These are phyloP conservation scores for Hondaea fermentalgiana DNA, from an alignment of 108 stramenopile genomes.

Conservation along the genomic window DNA sequence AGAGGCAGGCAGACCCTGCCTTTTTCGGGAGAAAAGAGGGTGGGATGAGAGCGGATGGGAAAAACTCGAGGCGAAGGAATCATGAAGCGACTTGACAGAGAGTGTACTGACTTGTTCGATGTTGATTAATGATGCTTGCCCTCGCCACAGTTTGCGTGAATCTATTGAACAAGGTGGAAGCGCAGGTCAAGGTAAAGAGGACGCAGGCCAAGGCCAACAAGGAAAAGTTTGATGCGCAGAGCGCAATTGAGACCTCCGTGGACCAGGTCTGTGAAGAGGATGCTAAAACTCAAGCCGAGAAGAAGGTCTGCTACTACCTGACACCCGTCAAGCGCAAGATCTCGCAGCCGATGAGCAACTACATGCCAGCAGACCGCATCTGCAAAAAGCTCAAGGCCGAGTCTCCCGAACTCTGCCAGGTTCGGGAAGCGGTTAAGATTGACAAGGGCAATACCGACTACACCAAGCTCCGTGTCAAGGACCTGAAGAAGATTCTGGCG, in stretches of 20 bases:
- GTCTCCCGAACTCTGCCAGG: constrained; percentile 67
- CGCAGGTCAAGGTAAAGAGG: constrained; percentile 22
- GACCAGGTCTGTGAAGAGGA: constrained; percentile 30
- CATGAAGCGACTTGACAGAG: no score
- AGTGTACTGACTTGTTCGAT: no score
- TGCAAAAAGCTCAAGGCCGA: constrained; percentile 89
- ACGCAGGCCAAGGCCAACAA: constrained; percentile 35
- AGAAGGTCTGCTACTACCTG: constrained; percentile 97
- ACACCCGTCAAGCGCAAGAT: constrained; percentile 85
- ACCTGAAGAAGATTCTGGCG: constrained; percentile 83
- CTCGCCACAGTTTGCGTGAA: constrained; percentile 38
- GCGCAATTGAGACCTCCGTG: constrained; percentile 33
- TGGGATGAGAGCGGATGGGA: no score
- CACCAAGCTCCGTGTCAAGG: constrained; percentile 88
- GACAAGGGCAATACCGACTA: constrained; percentile 69
- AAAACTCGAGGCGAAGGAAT: no score
- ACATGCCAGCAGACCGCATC: constrained; percentile 77
- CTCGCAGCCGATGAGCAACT: constrained; percentile 71
- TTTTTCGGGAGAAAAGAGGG: no score
- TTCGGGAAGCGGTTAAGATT: constrained; percentile 51
- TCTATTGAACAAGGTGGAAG: constrained; percentile 36
- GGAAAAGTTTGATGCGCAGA: constrained; percentile 38
- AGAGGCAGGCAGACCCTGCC: no score
- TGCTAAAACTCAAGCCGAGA: constrained; percentile 44
- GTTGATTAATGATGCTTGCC: not conserved